phyloP scores from a whole-genome alignment of 2,329 filamentous ascomycete genomes.

The Aspergillus hiratsukae region DNA sequence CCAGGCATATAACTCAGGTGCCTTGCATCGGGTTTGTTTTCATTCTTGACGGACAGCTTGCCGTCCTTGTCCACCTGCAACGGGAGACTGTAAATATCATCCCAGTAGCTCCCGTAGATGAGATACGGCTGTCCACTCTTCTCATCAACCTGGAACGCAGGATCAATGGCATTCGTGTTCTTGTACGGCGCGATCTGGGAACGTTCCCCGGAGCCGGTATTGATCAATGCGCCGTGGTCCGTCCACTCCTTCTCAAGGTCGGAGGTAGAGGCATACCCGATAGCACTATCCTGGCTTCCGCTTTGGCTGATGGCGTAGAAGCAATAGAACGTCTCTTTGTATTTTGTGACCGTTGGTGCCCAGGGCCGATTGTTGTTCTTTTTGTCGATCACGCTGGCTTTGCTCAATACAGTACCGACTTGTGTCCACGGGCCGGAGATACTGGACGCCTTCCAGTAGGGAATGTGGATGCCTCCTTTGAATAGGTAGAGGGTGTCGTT shows the following conservation, averaged over 20 bases:
- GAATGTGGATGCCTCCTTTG: constrained; percentile 21
- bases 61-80: constrained; percentile 17
- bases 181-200: constrained; percentile 22
- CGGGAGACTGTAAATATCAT: constrained; percentile 27
- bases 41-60: constrained; percentile 19
- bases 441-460: constrained; percentile 16
- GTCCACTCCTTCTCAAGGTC: constrained; percentile 20
- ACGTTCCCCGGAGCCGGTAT: constrained; percentile 17
- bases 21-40: constrained; percentile 14
- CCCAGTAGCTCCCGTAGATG: constrained; percentile 30
- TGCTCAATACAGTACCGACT: constrained; percentile 22
- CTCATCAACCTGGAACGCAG: constrained; percentile 21
- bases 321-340: constrained; percentile 26
- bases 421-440: constrained; percentile 25
- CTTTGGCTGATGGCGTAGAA: constrained; percentile 24
- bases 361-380: constrained; percentile 22
- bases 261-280: constrained; percentile 27
- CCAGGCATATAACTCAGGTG: constrained; percentile 19
- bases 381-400: constrained; percentile 22
- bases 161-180: constrained; percentile 28
- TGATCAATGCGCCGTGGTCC: constrained; percentile 27
- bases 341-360: constrained; percentile 26
- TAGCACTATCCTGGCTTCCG: constrained; percentile 25
- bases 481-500: constrained; percentile 25
- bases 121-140: constrained; percentile 20